Evolutionary conservation across 1,284 basidiomycete species (phyloP), one percentile per base, ranked within the genome.

Genomic region (Chondrostereum purpureum): DNA sequence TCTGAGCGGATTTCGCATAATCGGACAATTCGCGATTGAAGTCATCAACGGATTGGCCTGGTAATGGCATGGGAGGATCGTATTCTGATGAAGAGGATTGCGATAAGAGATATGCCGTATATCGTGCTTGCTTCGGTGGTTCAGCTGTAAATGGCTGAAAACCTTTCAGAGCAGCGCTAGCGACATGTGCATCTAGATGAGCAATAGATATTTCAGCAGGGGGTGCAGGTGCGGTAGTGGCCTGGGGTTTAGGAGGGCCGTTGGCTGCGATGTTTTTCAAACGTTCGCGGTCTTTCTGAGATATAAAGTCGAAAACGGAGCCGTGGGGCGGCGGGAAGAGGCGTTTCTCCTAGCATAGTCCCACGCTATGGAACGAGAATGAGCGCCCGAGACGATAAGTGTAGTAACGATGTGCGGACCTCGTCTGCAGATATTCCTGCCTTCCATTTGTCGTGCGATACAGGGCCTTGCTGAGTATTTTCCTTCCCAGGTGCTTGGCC

Each of bases 281-380:
- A 2, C 92, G 82, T 49, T 95, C 92, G 43, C 80, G 77, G 54
- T 94, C 91, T 60, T 93, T 94, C 51, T 86, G 79, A 0, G 92
- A 93, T 58, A 98, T 82, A 62, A 86, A 98, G 40, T 97, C 92
- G 57, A 94, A 94, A 2, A 99, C 79, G 0, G 92, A 95, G 34
- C n/a, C 80, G 81, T 1, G 82, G 76, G 31, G 79, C 79, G 1
- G 80, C 68, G 1, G 82, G 77, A 4, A 88, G 69, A 3, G 77
- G 77, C 0, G 76, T 76, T 64, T 98, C 95, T 39, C 95, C 94
- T 0, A 99, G 71, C 5, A 88, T 70, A 2, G 73, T 65, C 20
- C 92, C 94, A 41, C 95, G 78, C 85, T 95, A 54, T 2, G 38
- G 39, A 27, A 37, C 21, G 40, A 52, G 39, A 4, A 41, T 41